A percentile compares a stretch with the other conserved stretches of the same genome.
phyloP scores from a whole-genome alignment of 2,329 filamentous ascomycete genomes.

The Fusarium buharicum region DNA sequence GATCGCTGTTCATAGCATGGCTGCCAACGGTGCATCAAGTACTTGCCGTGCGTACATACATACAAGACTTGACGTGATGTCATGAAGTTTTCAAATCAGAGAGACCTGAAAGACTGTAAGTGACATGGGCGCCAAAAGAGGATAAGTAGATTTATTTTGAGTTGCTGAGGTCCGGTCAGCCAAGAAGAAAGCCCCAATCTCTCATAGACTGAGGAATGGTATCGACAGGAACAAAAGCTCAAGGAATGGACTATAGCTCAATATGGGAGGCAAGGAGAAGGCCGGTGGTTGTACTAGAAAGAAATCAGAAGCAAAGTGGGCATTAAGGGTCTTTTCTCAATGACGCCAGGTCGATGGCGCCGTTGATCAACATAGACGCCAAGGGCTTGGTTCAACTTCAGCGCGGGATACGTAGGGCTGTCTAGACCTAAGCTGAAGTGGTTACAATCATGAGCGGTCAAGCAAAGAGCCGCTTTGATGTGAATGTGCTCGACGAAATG shows the following conservation, averaged over 20 bases:
- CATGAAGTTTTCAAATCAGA: slow-evolving; percentile 6
- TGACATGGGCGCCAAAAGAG: neutral
- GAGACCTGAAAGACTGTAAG: slow-evolving; percentile 7
- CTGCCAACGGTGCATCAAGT: slow-evolving; percentile 10
- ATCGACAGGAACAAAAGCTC: slow-evolving; percentile 28
- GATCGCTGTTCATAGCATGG: slow-evolving; percentile 1
- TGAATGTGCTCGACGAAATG: neutral
- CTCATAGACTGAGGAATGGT: slow-evolving; percentile 21
- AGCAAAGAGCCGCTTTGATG: neutral
- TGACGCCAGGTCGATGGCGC: slow-evolving; percentile 19
- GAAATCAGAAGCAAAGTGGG: slow-evolving; percentile 30
- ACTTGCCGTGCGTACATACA: neutral
- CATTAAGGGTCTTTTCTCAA: slow-evolving; percentile 19
- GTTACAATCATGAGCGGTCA: neutral
- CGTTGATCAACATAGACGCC: slow-evolving; percentile 26
- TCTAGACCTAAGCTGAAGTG: neutral
- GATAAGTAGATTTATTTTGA: slow-evolving; percentile 6
- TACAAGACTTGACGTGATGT: slow-evolving; percentile 22
- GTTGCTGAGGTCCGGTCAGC: slow-evolving; percentile 5
- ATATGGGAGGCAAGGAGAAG: slow-evolving; percentile 22
- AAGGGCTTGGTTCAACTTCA: slow-evolving; percentile 17
- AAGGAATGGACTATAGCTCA: slow-evolving; percentile 19
- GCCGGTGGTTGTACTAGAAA: slow-evolving; percentile 24
- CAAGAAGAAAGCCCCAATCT: neutral
- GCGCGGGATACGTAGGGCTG: slow-evolving; percentile 16